phyloP scores from a whole-genome alignment of 371 early-diverging fungal species.

The Mucor sp. region DNA sequence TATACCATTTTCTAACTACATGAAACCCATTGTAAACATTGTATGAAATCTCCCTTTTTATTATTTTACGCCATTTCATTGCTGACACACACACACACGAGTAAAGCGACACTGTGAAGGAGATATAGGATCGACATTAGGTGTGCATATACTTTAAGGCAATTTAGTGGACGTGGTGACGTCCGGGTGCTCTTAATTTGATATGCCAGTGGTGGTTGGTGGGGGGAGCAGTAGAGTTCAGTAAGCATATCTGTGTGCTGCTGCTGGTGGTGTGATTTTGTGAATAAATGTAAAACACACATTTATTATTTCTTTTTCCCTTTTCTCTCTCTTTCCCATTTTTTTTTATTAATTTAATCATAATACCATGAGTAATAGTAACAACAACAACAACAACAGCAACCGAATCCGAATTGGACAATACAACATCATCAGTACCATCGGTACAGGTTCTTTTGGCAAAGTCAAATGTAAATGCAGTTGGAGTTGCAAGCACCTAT shows the following conservation, averaged over 20 bases:
- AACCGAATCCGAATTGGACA: conserved; percentile 81
- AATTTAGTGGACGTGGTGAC: not conserved
- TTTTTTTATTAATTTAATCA: not conserved
- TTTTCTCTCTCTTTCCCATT: not conserved
- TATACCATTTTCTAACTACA: no score
- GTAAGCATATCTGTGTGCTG: no score
- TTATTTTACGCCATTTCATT: no score
- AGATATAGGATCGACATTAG: not conserved
- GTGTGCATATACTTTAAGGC: not conserved
- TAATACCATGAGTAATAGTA: not conserved
- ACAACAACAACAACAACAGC: conserved; percentile 15
- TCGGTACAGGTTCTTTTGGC: conserved; percentile 96
- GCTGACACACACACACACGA: no score
- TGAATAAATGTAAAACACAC: not conserved
- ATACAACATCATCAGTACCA: conserved; percentile 90
- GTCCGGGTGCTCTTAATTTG: not conserved
- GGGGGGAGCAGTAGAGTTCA: not conserved
- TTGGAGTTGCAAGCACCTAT: no score
- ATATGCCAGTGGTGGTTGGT: not conserved
- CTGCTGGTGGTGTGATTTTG: not conserved
- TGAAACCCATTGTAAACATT: no score
- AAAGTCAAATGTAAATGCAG: conserved; percentile 91
- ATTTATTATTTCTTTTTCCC: not conserved
- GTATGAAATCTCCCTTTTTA: no score
- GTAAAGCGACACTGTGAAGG: not conserved